These are phyloP conservation scores for Blastobotrys malaysiensis DNA, from an alignment of 1,139 yeast genomes.

Conservation along the genomic window DNA sequence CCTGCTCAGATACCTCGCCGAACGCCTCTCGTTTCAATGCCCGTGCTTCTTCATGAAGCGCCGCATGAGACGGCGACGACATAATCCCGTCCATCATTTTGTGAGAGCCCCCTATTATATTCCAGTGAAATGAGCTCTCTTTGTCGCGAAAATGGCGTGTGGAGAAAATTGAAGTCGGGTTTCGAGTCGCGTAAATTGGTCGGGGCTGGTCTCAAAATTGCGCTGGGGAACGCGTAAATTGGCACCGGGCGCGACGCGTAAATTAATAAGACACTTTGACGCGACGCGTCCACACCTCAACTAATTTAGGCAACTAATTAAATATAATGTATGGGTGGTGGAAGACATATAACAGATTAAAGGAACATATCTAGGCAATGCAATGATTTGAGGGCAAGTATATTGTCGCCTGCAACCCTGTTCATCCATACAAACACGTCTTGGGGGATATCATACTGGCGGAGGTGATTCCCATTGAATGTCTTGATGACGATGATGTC, in stretches of 20 bases:
- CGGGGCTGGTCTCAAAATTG: not conserved
- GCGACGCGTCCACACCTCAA: not conserved
- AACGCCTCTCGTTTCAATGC: slow-evolving; percentile 6
- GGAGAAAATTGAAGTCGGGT: not conserved
- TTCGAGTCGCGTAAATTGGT: not conserved
- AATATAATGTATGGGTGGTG: not conserved
- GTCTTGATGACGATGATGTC: slow-evolving; percentile 12
- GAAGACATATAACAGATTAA: no score
- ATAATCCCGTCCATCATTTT: slow-evolving; percentile 9
- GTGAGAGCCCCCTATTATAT: no score
- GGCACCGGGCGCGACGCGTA: not conserved
- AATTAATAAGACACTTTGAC: not conserved
- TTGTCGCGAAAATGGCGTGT: not conserved
- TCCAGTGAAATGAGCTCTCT: not conserved
- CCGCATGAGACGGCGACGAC: slow-evolving; percentile 9
- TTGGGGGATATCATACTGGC: slow-evolving; percentile 10
- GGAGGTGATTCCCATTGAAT: slow-evolving; percentile 10
- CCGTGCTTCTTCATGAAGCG: not conserved
- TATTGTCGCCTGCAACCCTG: not conserved
- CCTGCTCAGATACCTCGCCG: slow-evolving; percentile 4
- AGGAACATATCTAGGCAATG: not conserved
- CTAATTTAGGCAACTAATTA: no score
- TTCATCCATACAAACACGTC: slow-evolving; percentile 8
- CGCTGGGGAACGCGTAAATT: not conserved
- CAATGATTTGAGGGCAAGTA: not conserved